phyloP scores from a whole-genome alignment of 2,329 filamentous ascomycete species.

The Alternaria panax region DNA sequence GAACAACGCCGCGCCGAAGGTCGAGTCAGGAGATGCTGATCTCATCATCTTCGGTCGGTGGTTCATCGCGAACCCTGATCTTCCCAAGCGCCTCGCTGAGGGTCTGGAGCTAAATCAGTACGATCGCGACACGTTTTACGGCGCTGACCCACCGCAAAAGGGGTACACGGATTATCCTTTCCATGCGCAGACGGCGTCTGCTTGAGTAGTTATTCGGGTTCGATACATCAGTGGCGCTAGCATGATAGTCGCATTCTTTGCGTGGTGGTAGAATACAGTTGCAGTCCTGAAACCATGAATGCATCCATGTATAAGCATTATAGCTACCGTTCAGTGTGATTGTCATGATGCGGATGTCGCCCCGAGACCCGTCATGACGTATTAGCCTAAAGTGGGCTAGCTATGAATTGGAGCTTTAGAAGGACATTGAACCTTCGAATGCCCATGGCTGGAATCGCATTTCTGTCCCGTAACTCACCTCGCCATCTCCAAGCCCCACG shows the following conservation, averaged over 20 bases:
- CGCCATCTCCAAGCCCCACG: too few relatives aligned
- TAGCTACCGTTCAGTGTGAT: not conserved
- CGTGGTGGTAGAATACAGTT: not conserved
- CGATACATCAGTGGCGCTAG: slow-evolving; percentile 21
- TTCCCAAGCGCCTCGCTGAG: slow-evolving; percentile 53
- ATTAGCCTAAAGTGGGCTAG: not conserved
- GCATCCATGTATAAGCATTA: not conserved
- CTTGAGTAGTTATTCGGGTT: slow-evolving; percentile 18
- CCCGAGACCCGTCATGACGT: not conserved
- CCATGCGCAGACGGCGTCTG: slow-evolving; percentile 25
- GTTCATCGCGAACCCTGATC: slow-evolving; percentile 58
- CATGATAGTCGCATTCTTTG: not conserved
- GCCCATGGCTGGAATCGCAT: too few relatives aligned
- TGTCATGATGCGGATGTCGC: not conserved
- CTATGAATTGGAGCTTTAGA: not conserved
- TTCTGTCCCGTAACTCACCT: too few relatives aligned
- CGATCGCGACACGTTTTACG: slow-evolving; percentile 57
- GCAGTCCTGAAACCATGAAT: not conserved
- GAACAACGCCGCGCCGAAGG: slow-evolving; percentile 58
- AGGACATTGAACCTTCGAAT: not conserved
- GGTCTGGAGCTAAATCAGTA: slow-evolving; percentile 51
- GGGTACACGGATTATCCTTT: slow-evolving; percentile 55
- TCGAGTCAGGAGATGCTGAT: slow-evolving; percentile 53
- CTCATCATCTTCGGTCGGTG: slow-evolving; percentile 55
- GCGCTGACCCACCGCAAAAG: slow-evolving; percentile 43